phyloP scores from a whole-genome alignment of 257 asterid species.

The Solanum sparsipilum region DNA sequence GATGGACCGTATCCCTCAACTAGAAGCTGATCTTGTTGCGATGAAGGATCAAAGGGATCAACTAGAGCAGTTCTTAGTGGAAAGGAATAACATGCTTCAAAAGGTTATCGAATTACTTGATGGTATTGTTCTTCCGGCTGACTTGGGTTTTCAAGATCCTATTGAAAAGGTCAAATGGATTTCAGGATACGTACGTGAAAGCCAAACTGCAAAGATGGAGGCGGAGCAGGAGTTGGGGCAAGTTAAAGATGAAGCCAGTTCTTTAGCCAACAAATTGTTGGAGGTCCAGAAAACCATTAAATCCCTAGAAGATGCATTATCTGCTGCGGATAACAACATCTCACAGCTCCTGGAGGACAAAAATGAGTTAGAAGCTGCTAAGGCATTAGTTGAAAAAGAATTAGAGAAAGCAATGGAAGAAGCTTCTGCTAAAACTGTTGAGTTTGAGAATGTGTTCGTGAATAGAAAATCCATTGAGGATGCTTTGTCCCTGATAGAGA shows the following conservation, averaged over 20 bases:
- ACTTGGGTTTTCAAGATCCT: conserved; percentile 45
- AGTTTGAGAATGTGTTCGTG: conserved; percentile 46
- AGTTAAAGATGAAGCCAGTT: conserved; percentile 43
- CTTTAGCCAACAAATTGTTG: conserved; percentile 34
- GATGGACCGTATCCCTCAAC: conserved; percentile 39
- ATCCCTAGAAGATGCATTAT: conserved; percentile 50
- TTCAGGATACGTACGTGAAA: conserved; percentile 35
- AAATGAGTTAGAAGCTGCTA: conserved; percentile 53
- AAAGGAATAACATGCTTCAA: conserved; percentile 61
- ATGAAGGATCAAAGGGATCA: conserved; percentile 45
- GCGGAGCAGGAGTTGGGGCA: conserved; percentile 47
- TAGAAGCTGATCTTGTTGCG: conserved; percentile 48
- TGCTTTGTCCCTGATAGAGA: conserved; percentile 46
- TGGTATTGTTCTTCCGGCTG: conserved; percentile 42
- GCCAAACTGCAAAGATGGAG: conserved; percentile 35
- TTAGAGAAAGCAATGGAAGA: conserved; percentile 48
- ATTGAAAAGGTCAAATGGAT: conserved; percentile 70
- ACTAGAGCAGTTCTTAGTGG: conserved; percentile 54
- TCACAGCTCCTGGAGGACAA: conserved; percentile 54
- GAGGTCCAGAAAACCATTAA: conserved; percentile 34
- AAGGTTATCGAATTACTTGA: conserved; percentile 60
- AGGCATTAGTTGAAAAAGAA: conserved; percentile 42
- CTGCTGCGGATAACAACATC: conserved; percentile 38
- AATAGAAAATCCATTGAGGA: conserved; percentile 44
- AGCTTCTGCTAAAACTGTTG: conserved; percentile 34